Conservation (phyloP, 148 eudicot genomes). For the Camellia lanceoleosa region DNA sequence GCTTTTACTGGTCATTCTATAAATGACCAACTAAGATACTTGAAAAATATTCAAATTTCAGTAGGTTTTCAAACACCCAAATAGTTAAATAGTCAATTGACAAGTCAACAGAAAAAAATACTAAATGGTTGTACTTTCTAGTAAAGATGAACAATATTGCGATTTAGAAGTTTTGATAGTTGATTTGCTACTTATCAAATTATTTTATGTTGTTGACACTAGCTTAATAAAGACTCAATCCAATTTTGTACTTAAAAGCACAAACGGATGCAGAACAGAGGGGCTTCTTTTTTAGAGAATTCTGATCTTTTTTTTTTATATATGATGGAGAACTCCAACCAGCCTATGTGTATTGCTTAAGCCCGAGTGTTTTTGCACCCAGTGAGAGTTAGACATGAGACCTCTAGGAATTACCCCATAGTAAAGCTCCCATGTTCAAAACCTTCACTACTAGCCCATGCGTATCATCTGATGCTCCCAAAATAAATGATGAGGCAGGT, state of each 20-base stretch:
- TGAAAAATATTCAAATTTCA: neutral
- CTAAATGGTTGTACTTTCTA: neutral
- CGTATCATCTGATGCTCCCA: neutral
- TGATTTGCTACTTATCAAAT: neutral
- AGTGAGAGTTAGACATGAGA: too few species aligned
- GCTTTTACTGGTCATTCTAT: neutral
- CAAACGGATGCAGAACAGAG: neutral
- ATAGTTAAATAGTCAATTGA: neutral
- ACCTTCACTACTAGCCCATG: too few species aligned
- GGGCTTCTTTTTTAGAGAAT: neutral
- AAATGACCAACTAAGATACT: neutral
- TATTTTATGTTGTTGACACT: neutral
- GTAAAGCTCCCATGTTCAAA: too few species aligned
- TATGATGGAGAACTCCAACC: too few species aligned
- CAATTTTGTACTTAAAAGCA: neutral
- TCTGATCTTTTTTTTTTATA: too few species aligned
- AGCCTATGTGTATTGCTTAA: too few species aligned
- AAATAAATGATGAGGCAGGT: neutral
- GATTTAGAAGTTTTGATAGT: neutral
- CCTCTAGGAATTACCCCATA: too few species aligned
- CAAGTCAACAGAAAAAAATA: too few species aligned
- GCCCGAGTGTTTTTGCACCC: too few species aligned
- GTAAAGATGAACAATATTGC: neutral
- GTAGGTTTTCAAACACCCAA: conserved; percentile 1
- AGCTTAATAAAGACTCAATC: neutral